These are phyloP conservation scores for Sisymbrium irio DNA, from an alignment of 345 rosid genomes.

Conservation along the genomic window DNA sequence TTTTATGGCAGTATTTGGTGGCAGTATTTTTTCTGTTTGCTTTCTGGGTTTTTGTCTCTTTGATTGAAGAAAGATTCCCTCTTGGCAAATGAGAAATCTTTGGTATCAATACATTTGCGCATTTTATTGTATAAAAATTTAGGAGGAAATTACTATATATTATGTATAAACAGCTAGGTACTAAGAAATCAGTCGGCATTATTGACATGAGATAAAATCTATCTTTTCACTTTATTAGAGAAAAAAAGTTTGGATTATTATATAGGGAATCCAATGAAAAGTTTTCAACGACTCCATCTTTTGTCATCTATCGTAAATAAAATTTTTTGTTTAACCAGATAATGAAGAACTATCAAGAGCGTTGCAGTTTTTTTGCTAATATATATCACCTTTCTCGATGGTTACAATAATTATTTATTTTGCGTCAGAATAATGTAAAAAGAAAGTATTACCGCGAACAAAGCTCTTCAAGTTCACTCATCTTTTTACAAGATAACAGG, in stretches of 20 bases:
- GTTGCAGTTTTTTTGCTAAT: constrained; percentile 1
- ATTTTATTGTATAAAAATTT: background rate
- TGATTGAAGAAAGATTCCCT: constrained; percentile 57
- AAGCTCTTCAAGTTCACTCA: constrained; percentile 11
- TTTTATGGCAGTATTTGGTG: constrained; percentile 38
- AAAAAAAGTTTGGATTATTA: constrained; percentile 8
- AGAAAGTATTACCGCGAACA: background rate
- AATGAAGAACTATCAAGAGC: background rate
- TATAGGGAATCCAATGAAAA: constrained; percentile 32
- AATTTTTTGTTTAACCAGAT: background rate
- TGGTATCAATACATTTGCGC: constrained; percentile 1
- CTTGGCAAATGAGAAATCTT: constrained; percentile 34
- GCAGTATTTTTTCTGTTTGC: constrained; percentile 32
- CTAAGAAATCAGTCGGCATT: constrained; percentile 28
- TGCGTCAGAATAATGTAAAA: background rate
- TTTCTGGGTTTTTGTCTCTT: constrained; percentile 41
- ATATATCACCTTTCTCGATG: background rate
- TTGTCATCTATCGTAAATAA: constrained; percentile 18
- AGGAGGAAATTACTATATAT: constrained; percentile 3
- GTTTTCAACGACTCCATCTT: constrained; percentile 28
- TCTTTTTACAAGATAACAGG: background rate
- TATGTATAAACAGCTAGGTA: constrained; percentile 7
- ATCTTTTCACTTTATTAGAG: constrained; percentile 30
- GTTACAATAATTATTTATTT: constrained; percentile 1
- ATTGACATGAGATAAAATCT: constrained; percentile 24